Evolutionary conservation across 495 filamentous ascomycete species (phyloP), one percentile per base, ranked within the genome.

Genomic region (Alectoria sarmentosa): DNA sequence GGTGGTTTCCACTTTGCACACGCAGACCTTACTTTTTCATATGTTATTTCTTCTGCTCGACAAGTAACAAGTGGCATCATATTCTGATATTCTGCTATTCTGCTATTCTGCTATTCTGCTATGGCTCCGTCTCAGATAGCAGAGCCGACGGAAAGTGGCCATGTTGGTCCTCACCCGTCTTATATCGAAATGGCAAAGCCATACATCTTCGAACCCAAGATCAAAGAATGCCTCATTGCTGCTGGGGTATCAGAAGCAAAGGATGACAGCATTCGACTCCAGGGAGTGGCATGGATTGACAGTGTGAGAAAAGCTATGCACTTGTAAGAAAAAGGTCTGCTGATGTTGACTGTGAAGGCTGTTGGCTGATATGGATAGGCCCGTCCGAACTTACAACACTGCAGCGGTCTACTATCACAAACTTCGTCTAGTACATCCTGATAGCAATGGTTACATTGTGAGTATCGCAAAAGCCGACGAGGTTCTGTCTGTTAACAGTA

Each of bases 351-450:
- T 55, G 38, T 63, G 41, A 63, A n/a, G n/a, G 44, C 63, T n/a
- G 65, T 26, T 61, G n/a, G 70, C 39, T 65, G 58, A 63, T 46
- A 65, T 8, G 19, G 11, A 28, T 62, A 88, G 86, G 37, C 92
- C 92, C 5, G 84, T 94, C 38, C 86, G 86, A 55, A 96, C 92
- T 7, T 96, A 87, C 72, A 86, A 89, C 68, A 94, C 91, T 0
- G 92, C 92, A 14, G 86, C 85, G 52, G 83, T 86, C 17, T 94
- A 94, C 69, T 96, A 92, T 75, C 92, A 96, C 76, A 88, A 88
- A 62, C 96, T 96, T 71, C 87, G 92, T 28, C 80, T 97, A 41
- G 78, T 86, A 9, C 90, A 92, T 72, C 80, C 86, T 21, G 88
- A 90, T 66, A 83, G 72, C 61, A 89, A 91, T 52, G 69, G 69